These are phyloP conservation scores for Ambrosia trifida DNA, from an alignment of 129 eudicot species.

Conservation along the genomic window DNA sequence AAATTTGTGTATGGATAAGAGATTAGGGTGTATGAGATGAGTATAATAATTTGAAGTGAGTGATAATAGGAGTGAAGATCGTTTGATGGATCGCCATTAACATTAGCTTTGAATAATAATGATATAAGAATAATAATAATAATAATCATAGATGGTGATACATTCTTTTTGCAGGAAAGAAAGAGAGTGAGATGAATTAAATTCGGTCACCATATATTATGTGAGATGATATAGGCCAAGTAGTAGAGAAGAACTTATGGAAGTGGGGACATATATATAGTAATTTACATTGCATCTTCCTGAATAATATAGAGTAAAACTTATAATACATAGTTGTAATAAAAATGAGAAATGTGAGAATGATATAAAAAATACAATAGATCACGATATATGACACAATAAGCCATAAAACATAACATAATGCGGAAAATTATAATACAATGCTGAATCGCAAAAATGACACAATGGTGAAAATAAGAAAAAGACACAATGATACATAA, in stretches of 20 bases:
- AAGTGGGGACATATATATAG: conserved; percentile 56
- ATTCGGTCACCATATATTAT: conserved; percentile 26
- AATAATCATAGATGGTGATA: conserved; percentile 23
- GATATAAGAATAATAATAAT: not conserved
- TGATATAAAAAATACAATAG: too few relatives aligned
- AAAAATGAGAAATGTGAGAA: too few relatives aligned
- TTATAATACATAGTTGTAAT: too few relatives aligned
- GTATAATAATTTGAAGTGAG: conserved; percentile 24
- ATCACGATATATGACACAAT: too few relatives aligned
- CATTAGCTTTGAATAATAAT: conserved; percentile 6
- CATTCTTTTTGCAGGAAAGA: conserved; percentile 39
- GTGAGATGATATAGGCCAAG: conserved; percentile 33
- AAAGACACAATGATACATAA: too few relatives aligned
- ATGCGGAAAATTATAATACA: too few relatives aligned
- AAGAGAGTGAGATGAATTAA: conserved; percentile 32
- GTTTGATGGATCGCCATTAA: conserved; percentile 23
- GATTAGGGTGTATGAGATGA: not conserved
- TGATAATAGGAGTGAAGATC: conserved; percentile 38
- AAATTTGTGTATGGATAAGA: conserved; percentile 25
- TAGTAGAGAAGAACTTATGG: conserved; percentile 46
- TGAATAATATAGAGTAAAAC: too few relatives aligned
- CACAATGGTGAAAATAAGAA: too few relatives aligned
- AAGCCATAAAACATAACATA: too few relatives aligned
- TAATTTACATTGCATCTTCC: not conserved
- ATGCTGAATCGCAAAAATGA: too few relatives aligned